These are phyloP conservation scores for Schoenoplectus tabernaemontani DNA, from an alignment of 202 grass and related monocot genomes.

Conservation along the genomic window DNA sequence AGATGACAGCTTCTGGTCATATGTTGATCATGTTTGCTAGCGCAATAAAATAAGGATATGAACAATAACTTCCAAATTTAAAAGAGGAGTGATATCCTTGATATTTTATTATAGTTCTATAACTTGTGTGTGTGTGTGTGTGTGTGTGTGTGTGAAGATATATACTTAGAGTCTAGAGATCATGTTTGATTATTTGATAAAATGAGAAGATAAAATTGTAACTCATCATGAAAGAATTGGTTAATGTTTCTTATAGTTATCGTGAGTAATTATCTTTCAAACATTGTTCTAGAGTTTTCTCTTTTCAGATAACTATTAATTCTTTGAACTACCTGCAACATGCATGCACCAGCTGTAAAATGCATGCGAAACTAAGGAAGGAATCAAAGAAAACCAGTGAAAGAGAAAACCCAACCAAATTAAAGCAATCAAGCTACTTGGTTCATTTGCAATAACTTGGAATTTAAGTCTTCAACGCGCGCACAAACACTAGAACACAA, in stretches of 20 bases:
- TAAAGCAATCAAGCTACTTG: neutral
- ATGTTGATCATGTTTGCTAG: too few species aligned
- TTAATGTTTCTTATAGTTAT: neutral
- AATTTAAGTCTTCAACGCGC: neutral
- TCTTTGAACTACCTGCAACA: neutral
- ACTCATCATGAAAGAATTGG: neutral
- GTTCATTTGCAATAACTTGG: conserved; percentile 15
- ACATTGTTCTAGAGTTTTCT: neutral
- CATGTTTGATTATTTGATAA: neutral
- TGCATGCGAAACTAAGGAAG: neutral
- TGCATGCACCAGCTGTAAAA: neutral
- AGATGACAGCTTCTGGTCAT: too few species aligned
- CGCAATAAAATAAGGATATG: neutral
- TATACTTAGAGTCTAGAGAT: neutral
- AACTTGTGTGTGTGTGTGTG: neutral
- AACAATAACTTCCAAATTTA: neutral
- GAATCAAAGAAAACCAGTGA: neutral
- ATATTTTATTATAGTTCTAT: neutral
- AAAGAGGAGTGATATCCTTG: neutral
- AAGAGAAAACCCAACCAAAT: neutral
- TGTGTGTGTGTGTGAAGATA: neutral
- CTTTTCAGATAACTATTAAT: neutral
- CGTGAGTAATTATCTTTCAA: neutral
- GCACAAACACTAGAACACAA: conserved; percentile 8
- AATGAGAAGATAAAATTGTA: neutral